Evolutionary conservation across 371 early-diverging fungal genomes (phyloP), one percentile per base, ranked within the genome.

Genomic region (Parasitella parasitica): DNA sequence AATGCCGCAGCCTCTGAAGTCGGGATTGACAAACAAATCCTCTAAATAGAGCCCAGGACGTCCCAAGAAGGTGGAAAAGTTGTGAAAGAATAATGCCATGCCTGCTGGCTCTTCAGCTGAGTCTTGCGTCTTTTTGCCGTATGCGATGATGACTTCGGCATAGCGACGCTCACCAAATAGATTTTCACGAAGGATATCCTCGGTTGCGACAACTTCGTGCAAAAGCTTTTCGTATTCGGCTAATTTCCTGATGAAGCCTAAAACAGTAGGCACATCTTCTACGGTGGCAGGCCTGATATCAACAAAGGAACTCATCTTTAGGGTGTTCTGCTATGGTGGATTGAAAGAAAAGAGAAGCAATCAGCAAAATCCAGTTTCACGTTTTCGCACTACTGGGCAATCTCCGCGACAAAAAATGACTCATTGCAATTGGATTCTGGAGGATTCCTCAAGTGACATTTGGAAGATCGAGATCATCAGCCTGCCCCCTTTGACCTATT

Each of bases 1-100:
- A n/a, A 92, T 73, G 12, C 91, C 89, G 36, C 74, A 61, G 0
- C 86, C 88, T n/a, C 94, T 83, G 53, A 69, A 88, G 46, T 87
- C 87, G 43, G 77, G 72, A 18, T 72, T 56, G 24, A 94, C 90
- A 74, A 85, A 91, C 35, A 94, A 75, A 70, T 93, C 95, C 66
- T 94, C 94, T 7, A 94, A 75, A 72, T 93, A 93, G 11, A 94
- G 68, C 15, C 95, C 94, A 2, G 91, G 93, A 26, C 75, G 65
- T 2, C 89, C 91, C 6, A 82, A 60, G 73, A 88, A 92, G 0
- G 93, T 89, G 24, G 89, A 88, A 58, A 89, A 94, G 78, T 92
- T 94, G 75, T 85, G 84, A 67, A 93, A 93, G 67, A 84, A 94
- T 39, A 94, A 77, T 8, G 92, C 91, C 63, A 94, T 80, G 1